These are phyloP conservation scores for Thermoascus crustaceus DNA, from an alignment of 2,329 filamentous ascomycete species.

Conservation along the genomic window DNA sequence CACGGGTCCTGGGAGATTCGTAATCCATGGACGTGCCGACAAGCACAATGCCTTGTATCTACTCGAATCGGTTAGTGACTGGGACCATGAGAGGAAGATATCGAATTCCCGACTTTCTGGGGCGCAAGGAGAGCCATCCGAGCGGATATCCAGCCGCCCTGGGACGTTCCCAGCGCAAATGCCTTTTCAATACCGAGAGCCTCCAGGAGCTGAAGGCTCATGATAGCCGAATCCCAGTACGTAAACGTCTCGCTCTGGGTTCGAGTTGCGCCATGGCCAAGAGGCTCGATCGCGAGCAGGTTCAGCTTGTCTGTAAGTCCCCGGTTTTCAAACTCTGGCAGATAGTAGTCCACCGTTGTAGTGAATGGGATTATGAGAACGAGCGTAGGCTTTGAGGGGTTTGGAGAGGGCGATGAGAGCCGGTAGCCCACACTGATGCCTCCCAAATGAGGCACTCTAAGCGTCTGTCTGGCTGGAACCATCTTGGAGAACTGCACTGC, in stretches of 20 bases:
- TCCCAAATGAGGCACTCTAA: conserved; percentile 38
- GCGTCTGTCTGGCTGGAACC: conserved; percentile 11
- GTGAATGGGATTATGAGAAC: conserved; percentile 42
- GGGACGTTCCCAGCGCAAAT: conserved; percentile 40
- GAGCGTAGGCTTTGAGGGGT: conserved; percentile 41
- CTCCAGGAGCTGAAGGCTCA: conserved; percentile 45
- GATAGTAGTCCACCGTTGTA: conserved; percentile 36
- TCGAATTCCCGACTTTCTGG: conserved; percentile 25
- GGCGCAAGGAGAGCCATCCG: conserved; percentile 43
- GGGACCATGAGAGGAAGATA: no score
- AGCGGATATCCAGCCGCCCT: conserved; percentile 44
- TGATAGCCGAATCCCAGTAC: conserved; percentile 44
- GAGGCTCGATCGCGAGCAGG: conserved; percentile 41
- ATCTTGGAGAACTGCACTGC: background rate
- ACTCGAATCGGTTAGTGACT: background rate
- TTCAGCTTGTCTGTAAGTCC: conserved; percentile 32
- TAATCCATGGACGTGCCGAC: conserved; percentile 42
- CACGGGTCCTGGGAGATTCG: conserved; percentile 33
- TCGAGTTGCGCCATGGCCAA: conserved; percentile 41
- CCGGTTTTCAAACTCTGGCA: conserved; percentile 24
- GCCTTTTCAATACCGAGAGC: conserved; percentile 32
- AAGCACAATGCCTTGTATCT: conserved; percentile 42
- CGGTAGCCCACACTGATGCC: conserved; percentile 40
- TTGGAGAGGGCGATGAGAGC: conserved; percentile 33
- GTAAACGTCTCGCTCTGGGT: conserved; percentile 37